Evolutionary conservation across 805 yeast genomes (phyloP).

Genomic region (Cyberlindnera galapagoensis): DNA sequence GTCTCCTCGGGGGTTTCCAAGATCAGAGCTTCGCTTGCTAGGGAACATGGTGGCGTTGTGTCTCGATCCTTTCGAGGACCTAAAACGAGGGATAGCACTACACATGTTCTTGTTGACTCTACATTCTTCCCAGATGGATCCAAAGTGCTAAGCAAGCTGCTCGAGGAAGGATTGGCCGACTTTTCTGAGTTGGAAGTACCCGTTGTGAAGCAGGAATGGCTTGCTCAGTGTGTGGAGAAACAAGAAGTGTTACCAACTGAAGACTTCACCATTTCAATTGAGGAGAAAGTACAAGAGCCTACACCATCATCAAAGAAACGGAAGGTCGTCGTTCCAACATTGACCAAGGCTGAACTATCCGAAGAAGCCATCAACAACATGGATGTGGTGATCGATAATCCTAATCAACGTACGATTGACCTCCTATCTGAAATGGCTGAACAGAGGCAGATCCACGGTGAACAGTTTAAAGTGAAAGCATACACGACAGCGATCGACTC

Average conservation of each 20-base stretch:
- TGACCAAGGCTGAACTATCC: background rate
- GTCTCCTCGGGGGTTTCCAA: constrained; percentile 14
- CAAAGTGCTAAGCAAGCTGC: constrained; percentile 8
- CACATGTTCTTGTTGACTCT: constrained; percentile 19
- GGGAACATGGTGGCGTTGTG: constrained; percentile 15
- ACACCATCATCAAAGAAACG: constrained; percentile 2
- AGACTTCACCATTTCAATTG: constrained; percentile 6
- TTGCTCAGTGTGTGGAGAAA: constrained; percentile 15
- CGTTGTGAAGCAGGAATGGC: constrained; percentile 18
- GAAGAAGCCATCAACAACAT: background rate
- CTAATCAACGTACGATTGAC: constrained; percentile 18
- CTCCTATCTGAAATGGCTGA: constrained; percentile 18
- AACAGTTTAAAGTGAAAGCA: constrained; percentile 32
- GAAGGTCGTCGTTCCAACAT: background rate
- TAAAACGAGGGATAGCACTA: constrained; percentile 6
- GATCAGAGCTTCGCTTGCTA: constrained; percentile 14
- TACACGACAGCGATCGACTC: constrained; percentile 40
- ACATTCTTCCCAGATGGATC: constrained; percentile 7
- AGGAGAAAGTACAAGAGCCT: constrained; percentile 2
- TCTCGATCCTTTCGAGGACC: constrained; percentile 4
- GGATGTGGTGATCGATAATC: constrained; percentile 9
- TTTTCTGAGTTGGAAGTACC: constrained; percentile 1
- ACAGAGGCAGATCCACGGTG: constrained; percentile 23
- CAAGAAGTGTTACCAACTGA: constrained; percentile 1
- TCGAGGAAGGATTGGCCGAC: constrained; percentile 3